Evolutionary conservation across 345 rosid genomes (phyloP).

Genomic region (Crucihimalaya himalaica): DNA sequence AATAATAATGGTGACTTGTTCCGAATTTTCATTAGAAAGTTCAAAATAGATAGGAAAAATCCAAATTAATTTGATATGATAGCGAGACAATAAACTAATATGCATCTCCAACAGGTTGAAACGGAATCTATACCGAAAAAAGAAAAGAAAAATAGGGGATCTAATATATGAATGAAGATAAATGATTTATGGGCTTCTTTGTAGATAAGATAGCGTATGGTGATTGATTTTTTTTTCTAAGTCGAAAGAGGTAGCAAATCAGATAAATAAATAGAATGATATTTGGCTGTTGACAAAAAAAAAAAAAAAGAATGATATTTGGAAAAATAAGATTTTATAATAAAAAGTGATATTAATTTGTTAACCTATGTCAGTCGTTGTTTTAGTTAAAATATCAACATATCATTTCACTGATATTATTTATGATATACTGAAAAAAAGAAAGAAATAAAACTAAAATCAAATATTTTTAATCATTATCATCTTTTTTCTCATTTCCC

Average conservation of each 20-base stretch:
- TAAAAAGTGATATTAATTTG: too few species aligned
- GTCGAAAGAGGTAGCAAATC: not conserved
- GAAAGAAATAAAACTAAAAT: not conserved
- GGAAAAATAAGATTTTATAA: not conserved
- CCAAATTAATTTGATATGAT: not conserved
- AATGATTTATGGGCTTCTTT: not conserved
- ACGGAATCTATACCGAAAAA: not conserved
- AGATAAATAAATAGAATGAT: not conserved
- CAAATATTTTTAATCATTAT: not conserved
- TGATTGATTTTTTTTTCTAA: not conserved
- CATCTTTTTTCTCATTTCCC: not conserved
- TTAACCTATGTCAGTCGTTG: too few species aligned
- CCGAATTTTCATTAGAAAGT: constrained; percentile 15
- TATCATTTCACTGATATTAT: not conserved
- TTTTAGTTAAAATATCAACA: not conserved
- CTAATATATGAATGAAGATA: not conserved
- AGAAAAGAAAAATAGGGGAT: not conserved
- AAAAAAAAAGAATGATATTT: not conserved
- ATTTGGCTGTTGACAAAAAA: too few species aligned
- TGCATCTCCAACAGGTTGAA: not conserved
- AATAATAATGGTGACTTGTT: constrained; percentile 15
- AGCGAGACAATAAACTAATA: not conserved
- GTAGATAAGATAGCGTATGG: not conserved
- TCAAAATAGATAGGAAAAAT: constrained; percentile 8
- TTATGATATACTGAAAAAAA: not conserved